Evolutionary conservation across 1,284 basidiomycete species (phyloP), one percentile per base, ranked within the genome.

Genomic region (Cryptococcus amylolentus): DNA sequence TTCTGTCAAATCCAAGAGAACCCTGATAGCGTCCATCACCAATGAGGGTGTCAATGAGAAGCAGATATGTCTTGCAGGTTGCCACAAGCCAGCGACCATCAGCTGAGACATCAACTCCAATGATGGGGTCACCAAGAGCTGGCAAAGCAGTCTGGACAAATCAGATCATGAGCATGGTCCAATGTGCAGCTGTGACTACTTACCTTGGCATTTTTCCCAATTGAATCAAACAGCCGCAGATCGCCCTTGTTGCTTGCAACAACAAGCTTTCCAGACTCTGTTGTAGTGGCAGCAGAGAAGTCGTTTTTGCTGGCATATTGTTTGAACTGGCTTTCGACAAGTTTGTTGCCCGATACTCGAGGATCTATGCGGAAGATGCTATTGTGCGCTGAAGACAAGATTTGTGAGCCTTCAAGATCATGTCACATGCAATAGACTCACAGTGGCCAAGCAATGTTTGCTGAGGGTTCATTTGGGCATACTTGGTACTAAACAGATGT

Each of bases 341-440:
- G 84, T 80, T 98, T 97, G 76, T 83, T 87, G 49, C 94, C 96
- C 5, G 86, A 84, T 3, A 84, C 81, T 63, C 96, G 90, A 42
- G 96, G 96, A 77, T 99, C 96, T 77, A 99, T 91, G 49, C 92
- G 88, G 88, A 96, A 98, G 55, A 99, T 81, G 28, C 91, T 88
- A 71, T 98, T 98, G 79, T 90, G 88, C 14, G 93, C 95, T 65
- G 85, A 83, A 41, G 8, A 48, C 41, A 42, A 40, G 3, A 31
- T 27, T 20, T 7, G 18, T 16, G 49, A 14, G 20, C n/a, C 40
- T 40, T 27, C 23, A 26, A 23, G 14, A 38, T 10, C 6, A 41
- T 7, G 51, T 38, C 8, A 18, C 6, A 18, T 39, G 14, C 9
- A 20, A 9, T 5, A n/a, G 7, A 65, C 75, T 63, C 42, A 76